Conservation (phyloP, 192 early-diverging fungal genomes). For the Backusella liffmaniae region DNA sequence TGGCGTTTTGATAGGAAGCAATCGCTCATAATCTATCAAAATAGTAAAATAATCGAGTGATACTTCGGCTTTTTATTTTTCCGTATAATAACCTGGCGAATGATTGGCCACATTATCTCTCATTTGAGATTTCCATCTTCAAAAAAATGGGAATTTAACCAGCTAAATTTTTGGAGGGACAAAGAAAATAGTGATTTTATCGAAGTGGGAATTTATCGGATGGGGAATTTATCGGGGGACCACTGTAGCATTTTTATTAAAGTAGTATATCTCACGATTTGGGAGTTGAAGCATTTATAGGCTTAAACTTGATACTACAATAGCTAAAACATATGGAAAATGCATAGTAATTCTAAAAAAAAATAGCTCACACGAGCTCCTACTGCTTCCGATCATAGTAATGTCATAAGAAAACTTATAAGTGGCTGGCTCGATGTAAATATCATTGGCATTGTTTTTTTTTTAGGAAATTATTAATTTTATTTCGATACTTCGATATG, state of each 20-base stretch:
- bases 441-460: neutral
- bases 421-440: neutral
- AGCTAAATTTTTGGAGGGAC: no score
- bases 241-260: neutral
- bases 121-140: no score
- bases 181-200: no score
- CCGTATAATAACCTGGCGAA: no score
- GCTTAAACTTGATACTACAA: neutral
- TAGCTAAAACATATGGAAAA: neutral
- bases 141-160: no score
- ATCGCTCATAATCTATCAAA: no score
- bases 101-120: no score
- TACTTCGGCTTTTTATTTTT: no score
- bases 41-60: no score
- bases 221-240: no score
- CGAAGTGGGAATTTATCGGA: no score
- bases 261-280: neutral
- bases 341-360: neutral
- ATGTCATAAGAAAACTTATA: neutral
- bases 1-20: no score
- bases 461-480: neutral
- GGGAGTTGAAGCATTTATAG: neutral
- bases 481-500: neutral
- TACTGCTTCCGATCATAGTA: neutral
- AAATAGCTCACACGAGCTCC: neutral